Conservation (phyloP, 2,329 filamentous ascomycete genomes). For the Cordyceps tenuipes region DNA sequence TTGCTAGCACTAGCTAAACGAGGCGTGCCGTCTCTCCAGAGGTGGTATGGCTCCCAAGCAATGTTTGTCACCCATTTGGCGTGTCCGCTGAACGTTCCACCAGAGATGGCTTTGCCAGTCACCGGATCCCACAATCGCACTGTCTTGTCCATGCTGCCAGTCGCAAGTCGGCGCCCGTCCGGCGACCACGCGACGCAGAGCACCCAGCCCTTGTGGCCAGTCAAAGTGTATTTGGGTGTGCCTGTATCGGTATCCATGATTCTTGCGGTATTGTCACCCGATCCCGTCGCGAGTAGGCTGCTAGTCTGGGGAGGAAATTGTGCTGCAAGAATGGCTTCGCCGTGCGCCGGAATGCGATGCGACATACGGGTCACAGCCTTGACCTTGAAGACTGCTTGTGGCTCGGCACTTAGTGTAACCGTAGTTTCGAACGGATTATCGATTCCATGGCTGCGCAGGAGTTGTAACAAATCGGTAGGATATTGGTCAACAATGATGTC, state of each 20-base stretch:
- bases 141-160: slow-evolving; percentile 86
- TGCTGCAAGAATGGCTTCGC: slow-evolving; percentile 77
- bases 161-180: slow-evolving; percentile 72
- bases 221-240: slow-evolving; percentile 76
- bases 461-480: slow-evolving; percentile 44
- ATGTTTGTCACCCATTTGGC: slow-evolving; percentile 82
- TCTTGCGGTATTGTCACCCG: slow-evolving; percentile 81
- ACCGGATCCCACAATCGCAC: slow-evolving; percentile 84
- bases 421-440: slow-evolving; percentile 50
- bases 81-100: slow-evolving; percentile 68
- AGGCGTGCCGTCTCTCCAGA: slow-evolving; percentile 64
- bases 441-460: slow-evolving; percentile 48
- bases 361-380: slow-evolving; percentile 87
- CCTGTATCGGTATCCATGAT: slow-evolving; percentile 95
- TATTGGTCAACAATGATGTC: slow-evolving; percentile 48
- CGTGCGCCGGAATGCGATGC: slow-evolving; percentile 81
- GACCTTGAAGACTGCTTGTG: slow-evolving; percentile 89
- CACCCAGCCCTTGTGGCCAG: slow-evolving; percentile 86
- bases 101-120: slow-evolving; percentile 65
- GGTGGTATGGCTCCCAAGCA: slow-evolving; percentile 89
- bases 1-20: slow-evolving; percentile 82
- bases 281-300: slow-evolving; percentile 74
- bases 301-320: slow-evolving; percentile 78
- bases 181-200: slow-evolving; percentile 81
- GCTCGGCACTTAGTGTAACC: slow-evolving; percentile 52